Conservation (phyloP, 1,284 basidiomycete species). For the Boletellus dicymbophilus region DNA sequence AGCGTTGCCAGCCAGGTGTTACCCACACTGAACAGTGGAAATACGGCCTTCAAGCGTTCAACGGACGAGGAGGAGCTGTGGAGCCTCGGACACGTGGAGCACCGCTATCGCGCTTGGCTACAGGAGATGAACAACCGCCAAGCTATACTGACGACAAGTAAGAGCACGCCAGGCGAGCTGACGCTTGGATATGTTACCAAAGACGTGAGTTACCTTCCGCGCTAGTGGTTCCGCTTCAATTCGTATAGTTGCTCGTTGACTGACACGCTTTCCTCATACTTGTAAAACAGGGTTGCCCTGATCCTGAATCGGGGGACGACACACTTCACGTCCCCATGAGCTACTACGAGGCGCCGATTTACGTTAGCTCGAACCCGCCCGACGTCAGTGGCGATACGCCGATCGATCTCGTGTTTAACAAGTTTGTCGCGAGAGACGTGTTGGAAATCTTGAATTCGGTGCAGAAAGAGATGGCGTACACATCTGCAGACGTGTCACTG, state of each 20-base stretch:
- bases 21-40: slow-evolving; percentile 49
- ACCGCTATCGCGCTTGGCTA: slow-evolving; percentile 54
- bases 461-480: slow-evolving; percentile 51
- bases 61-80: slow-evolving; percentile 44
- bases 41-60: slow-evolving; percentile 37
- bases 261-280: too few relatives aligned
- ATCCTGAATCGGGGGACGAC: slow-evolving; percentile 58
- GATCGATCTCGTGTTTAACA: slow-evolving; percentile 71
- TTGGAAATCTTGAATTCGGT: slow-evolving; percentile 55
- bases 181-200: slow-evolving; percentile 73
- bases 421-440: slow-evolving; percentile 60
- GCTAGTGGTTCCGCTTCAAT: too few relatives aligned
- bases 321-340: slow-evolving; percentile 58
- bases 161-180: slow-evolving; percentile 44
- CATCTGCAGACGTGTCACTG: slow-evolving; percentile 45
- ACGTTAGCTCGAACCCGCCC: slow-evolving; percentile 57
- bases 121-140: slow-evolving; percentile 49
- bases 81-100: slow-evolving; percentile 51
- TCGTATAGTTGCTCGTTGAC: too few relatives aligned
- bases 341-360: slow-evolving; percentile 54
- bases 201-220: slow-evolving; percentile 51
- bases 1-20: slow-evolving; percentile 54
- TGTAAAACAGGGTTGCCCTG: slow-evolving; percentile 53
- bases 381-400: slow-evolving; percentile 48
- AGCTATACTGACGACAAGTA: slow-evolving; percentile 23